These are phyloP conservation scores for Alternaria triticina DNA, from an alignment of 2,329 filamentous ascomycete genomes.

Conservation along the genomic window DNA sequence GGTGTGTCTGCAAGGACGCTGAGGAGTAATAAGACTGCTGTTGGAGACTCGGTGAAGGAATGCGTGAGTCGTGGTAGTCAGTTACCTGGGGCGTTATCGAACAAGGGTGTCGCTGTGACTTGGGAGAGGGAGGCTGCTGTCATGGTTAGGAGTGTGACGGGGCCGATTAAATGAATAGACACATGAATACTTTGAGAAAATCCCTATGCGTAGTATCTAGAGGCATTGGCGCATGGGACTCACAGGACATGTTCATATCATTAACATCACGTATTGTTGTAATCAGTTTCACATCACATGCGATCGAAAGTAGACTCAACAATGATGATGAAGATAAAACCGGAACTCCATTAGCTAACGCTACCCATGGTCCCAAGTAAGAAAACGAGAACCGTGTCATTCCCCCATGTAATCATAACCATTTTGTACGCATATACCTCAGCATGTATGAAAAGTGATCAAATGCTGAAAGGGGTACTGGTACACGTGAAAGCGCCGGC, in stretches of 20 bases:
- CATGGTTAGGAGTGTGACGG: slow-evolving; percentile 85
- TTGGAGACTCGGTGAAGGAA: slow-evolving; percentile 79
- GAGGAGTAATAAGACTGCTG: slow-evolving; percentile 73
- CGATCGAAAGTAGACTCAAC: background rate
- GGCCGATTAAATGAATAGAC: slow-evolving; percentile 43
- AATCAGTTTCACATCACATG: background rate
- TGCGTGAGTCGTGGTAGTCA: slow-evolving; percentile 82
- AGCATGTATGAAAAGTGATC: slow-evolving; percentile 16
- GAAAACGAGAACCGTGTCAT: slow-evolving; percentile 18
- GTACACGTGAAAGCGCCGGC: slow-evolving; percentile 19
- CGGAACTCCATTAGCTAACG: slow-evolving; percentile 40
- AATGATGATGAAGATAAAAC: slow-evolving; percentile 21
- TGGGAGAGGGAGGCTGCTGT: slow-evolving; percentile 95
- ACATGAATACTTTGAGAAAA: background rate
- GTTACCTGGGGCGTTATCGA: slow-evolving; percentile 63
- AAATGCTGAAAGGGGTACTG: slow-evolving; percentile 31
- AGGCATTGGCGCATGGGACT: background rate
- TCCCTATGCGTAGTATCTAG: background rate
- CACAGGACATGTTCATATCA: background rate
- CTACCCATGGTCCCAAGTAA: slow-evolving; percentile 22
- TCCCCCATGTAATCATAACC: slow-evolving; percentile 30
- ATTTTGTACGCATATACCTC: slow-evolving; percentile 34
- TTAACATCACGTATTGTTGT: background rate
- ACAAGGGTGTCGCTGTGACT: slow-evolving; percentile 54
- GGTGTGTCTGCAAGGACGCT: slow-evolving; percentile 85